A percentile compares a stretch with the other conserved stretches of the same genome.
These are phyloP conservation scores for Apiospora arundinis DNA, from an alignment of 2,329 filamentous ascomycete species.

Conservation along the genomic window DNA sequence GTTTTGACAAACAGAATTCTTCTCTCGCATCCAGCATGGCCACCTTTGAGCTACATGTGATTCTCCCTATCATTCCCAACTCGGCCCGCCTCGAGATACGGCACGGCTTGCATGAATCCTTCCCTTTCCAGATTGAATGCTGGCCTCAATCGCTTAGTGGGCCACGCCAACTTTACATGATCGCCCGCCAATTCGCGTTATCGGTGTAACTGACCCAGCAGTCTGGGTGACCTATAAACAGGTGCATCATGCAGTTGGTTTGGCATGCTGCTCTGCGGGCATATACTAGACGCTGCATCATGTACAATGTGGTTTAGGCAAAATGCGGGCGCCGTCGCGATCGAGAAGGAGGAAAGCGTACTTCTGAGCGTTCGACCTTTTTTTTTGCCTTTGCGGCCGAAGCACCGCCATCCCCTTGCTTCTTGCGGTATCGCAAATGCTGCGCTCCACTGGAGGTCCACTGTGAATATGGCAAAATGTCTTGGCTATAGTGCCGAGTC, in stretches of 20 bases:
- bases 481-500: conserved; percentile 7
- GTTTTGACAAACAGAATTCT: not conserved
- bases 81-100: not conserved
- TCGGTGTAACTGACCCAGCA: not conserved
- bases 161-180: not conserved
- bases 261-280: not conserved
- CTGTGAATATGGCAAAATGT: not conserved
- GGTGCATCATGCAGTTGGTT: conserved; percentile 16
- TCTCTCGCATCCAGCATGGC: not conserved
- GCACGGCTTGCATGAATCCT: not conserved
- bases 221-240: conserved; percentile 1
- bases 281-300: not conserved
- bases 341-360: conserved; percentile 5
- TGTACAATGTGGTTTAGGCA: not conserved
- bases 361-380: not conserved
- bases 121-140: not conserved
- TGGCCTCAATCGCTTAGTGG: not conserved
- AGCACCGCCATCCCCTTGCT: not conserved
- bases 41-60: not conserved
- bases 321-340: not conserved
- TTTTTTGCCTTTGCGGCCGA: not conserved
- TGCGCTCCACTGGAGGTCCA: not conserved
- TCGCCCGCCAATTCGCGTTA: not conserved
- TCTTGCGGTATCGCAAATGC: not conserved
- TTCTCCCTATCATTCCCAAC: not conserved